Evolutionary conservation across 306 rosid genomes (phyloP), one percentile per base, ranked within the genome.

Genomic region (Prosopis cineraria): DNA sequence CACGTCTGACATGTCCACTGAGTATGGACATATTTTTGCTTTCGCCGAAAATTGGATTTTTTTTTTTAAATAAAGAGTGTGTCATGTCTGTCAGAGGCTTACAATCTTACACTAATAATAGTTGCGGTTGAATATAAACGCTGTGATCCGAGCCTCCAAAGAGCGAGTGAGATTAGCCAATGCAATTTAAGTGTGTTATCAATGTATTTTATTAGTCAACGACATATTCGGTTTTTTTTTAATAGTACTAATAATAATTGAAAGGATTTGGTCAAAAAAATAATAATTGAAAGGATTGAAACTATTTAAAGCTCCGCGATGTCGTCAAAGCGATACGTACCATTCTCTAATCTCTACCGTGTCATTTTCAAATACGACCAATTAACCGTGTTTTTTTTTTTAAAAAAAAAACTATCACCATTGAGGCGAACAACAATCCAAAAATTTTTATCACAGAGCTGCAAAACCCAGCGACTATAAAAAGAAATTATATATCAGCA

Each of bases 201-300:
- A 53, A 68, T 74, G n/a, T n/a, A 68, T 44, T 74, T 17, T 20
- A 56, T 56, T 31, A 25, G 84, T 80, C 80, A 80, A 80, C 76
- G 47, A 55, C 76, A 56, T 56, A 33, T 55, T 27, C 55, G n/a
- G n/a, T 25, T 2, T 11, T 67, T 36, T 36, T 65, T 37, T 33
- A 43, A 67, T 4, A 29, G n/a, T 40, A 30, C 22, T 50, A 4
- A 50, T 50, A 56, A 3, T 65, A 72, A 65, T 22, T 53, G n/a
- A n/a, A n/a, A n/a, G n/a, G n/a, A n/a, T n/a, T n/a, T n/a, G n/a
- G n/a, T n/a, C n/a, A n/a, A n/a, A n/a, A n/a, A n/a, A n/a, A n/a
- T n/a, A n/a, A n/a, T n/a, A n/a, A n/a, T n/a, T n/a, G n/a, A n/a
- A n/a, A n/a, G n/a, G n/a, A n/a, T n/a, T n/a, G 48, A 80, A 74